A percentile compares a stretch with the other conserved stretches of the same genome.
Conservation (phyloP, 495 filamentous ascomycete genomes). For the Penicillium coprophilum region DNA sequence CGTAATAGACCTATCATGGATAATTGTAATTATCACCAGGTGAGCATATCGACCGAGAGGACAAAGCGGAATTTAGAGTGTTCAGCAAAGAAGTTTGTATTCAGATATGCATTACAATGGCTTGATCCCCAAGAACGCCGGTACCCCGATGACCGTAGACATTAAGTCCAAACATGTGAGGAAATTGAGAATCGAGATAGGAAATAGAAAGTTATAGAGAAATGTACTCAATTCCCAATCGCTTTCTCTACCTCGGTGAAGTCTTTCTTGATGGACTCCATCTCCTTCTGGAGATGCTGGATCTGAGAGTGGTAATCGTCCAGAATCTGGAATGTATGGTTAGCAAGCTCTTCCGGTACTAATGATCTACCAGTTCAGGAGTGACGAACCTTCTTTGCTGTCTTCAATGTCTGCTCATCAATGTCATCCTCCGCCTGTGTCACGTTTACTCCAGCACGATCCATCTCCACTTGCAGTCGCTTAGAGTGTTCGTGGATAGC, state of each 20-base stretch:
- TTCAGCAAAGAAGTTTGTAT: slow-evolving; percentile 18
- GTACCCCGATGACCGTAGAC: slow-evolving; percentile 29
- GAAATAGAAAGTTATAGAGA: slow-evolving; percentile 1
- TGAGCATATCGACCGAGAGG: neutral
- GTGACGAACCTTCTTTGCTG: slow-evolving; percentile 75
- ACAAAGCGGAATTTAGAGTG: neutral
- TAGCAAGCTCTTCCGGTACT: slow-evolving; percentile 13
- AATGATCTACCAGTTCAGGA: neutral
- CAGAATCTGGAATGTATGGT: slow-evolving; percentile 61
- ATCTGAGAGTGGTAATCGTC: slow-evolving; percentile 89
- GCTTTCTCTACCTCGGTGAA: slow-evolving; percentile 72
- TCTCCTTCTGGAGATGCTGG: slow-evolving; percentile 75
- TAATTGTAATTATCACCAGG: neutral
- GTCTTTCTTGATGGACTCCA: slow-evolving; percentile 74
- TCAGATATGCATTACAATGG: slow-evolving; percentile 30
- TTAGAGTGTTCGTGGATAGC: slow-evolving; percentile 77
- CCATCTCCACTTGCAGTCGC: slow-evolving; percentile 75
- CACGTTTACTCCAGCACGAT: slow-evolving; percentile 57
- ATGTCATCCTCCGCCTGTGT: slow-evolving; percentile 54
- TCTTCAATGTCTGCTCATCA: slow-evolving; percentile 75
- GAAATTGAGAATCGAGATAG: slow-evolving; percentile 12
- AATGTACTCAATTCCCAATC: slow-evolving; percentile 19
- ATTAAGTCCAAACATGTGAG: slow-evolving; percentile 16
- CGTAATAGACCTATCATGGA: neutral
- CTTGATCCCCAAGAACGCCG: slow-evolving; percentile 27